phyloP scores from a whole-genome alignment of 129 eudicot genomes.

The Escallonia rubra region DNA sequence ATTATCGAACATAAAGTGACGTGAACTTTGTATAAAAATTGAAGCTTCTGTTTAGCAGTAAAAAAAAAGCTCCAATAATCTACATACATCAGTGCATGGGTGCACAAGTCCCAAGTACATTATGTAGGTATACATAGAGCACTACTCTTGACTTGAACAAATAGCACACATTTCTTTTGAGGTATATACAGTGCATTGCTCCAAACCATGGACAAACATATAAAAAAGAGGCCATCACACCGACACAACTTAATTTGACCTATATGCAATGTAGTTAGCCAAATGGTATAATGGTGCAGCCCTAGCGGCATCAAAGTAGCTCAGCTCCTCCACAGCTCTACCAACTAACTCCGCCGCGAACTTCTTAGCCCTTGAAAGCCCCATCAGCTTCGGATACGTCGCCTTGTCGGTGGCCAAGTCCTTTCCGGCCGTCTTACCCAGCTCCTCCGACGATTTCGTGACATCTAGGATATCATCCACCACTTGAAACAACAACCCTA shows the following conservation, averaged over 20 bases:
- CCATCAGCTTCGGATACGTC: slow-evolving; percentile 17
- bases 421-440: slow-evolving; percentile 13
- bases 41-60: no score
- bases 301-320: not conserved
- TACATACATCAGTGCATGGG: no score
- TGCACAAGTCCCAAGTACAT: no score
- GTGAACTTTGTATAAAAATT: no score
- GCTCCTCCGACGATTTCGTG: slow-evolving; percentile 1
- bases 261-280: slow-evolving; percentile 10
- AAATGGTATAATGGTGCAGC: slow-evolving; percentile 9
- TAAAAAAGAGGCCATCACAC: no score
- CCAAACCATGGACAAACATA: no score
- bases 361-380: not conserved
- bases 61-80: no score
- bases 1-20: no score
- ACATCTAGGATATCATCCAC: slow-evolving; percentile 15
- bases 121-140: no score
- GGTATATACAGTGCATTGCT: no score
- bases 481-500: slow-evolving; percentile 14
- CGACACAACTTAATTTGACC: not conserved
- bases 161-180: no score
- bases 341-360: slow-evolving; percentile 5
- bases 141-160: no score
- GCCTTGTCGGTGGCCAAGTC: slow-evolving; percentile 5
- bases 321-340: slow-evolving; percentile 13